phyloP scores from a whole-genome alignment of 331 rosid species.

The Saraca asoca region DNA sequence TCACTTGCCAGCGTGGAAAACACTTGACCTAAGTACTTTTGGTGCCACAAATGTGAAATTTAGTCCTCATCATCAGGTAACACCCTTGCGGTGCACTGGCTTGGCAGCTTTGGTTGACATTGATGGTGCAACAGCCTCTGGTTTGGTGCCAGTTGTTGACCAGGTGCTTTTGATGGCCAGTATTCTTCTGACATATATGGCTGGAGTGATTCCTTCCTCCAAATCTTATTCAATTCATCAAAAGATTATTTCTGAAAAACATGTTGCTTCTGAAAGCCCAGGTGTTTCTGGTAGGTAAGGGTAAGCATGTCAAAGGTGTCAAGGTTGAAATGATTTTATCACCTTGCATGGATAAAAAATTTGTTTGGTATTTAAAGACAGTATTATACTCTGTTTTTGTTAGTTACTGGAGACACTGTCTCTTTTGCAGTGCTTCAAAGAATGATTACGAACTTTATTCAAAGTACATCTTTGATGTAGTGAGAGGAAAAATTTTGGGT shows the following conservation, averaged over 20 bases:
- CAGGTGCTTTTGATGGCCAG: slow-evolving; percentile 85
- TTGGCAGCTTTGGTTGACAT: slow-evolving; percentile 62
- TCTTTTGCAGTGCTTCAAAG: slow-evolving; percentile 56
- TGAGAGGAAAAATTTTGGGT: slow-evolving; percentile 60
- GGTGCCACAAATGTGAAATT: slow-evolving; percentile 40
- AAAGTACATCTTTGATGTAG: slow-evolving; percentile 43
- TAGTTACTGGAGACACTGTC: slow-evolving; percentile 33
- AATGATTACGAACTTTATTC: slow-evolving; percentile 49
- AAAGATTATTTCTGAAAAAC: slow-evolving; percentile 50
- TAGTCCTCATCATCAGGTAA: slow-evolving; percentile 40
- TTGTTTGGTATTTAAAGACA: slow-evolving; percentile 15
- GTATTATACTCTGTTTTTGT: slow-evolving; percentile 28
- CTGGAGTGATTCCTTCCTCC: slow-evolving; percentile 72
- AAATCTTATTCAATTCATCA: slow-evolving; percentile 46
- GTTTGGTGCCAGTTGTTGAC: slow-evolving; percentile 66
- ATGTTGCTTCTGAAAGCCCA: slow-evolving; percentile 43
- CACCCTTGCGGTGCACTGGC: slow-evolving; percentile 50
- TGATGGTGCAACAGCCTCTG: slow-evolving; percentile 55
- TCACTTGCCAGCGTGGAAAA: slow-evolving; percentile 39
- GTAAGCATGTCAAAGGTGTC: slow-evolving; percentile 55
- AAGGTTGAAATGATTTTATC: slow-evolving; percentile 39
- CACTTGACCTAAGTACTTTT: slow-evolving; percentile 37
- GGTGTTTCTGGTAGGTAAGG: slow-evolving; percentile 97
- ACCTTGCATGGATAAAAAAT: slow-evolving; percentile 14
- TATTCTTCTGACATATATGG: slow-evolving; percentile 79